These are phyloP conservation scores for Hanseniaspora mollemarum DNA, from an alignment of 805 yeast species.

Conservation along the genomic window DNA sequence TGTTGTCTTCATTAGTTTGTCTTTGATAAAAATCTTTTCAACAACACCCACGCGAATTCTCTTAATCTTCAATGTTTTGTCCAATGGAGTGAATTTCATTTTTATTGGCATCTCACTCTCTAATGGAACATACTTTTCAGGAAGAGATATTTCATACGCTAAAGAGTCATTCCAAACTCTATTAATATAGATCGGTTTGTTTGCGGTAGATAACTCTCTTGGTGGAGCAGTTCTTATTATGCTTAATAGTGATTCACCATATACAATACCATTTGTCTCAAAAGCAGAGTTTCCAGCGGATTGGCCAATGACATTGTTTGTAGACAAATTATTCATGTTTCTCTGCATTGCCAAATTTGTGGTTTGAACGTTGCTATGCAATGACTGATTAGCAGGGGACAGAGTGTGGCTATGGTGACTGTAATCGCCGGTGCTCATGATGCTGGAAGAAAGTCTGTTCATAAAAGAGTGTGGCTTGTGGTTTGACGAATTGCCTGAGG, in stretches of 20 bases:
- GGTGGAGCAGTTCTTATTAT: conserved; percentile 35
- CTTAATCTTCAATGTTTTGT: conserved; percentile 49
- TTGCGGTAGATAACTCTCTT: conserved; percentile 33
- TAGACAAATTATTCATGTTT: neutral
- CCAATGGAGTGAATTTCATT: conserved; percentile 55
- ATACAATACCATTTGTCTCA: conserved; percentile 18
- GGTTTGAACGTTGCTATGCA: neutral
- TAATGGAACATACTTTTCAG: conserved; percentile 54
- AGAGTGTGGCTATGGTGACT: neutral
- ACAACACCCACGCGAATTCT: conserved; percentile 54
- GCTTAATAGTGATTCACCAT: conserved; percentile 28
- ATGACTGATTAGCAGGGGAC: neutral
- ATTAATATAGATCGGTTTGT: conserved; percentile 67
- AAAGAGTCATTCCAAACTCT: conserved; percentile 63
- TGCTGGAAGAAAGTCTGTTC: neutral
- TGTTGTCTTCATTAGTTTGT: conserved; percentile 43
- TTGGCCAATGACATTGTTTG: neutral
- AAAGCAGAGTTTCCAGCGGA: neutral
- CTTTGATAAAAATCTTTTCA: conserved; percentile 53
- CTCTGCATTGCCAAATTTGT: neutral
- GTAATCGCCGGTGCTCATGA: neutral
- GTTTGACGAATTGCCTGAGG: neutral
- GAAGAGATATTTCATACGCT: conserved; percentile 60
- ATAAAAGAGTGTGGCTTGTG: neutral
- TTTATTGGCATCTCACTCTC: conserved; percentile 51